Percentiles rank a stretch among this genome's conserved stretches.
Conservation (phyloP, 805 yeast genomes). For the Kuraishia ogatae region DNA sequence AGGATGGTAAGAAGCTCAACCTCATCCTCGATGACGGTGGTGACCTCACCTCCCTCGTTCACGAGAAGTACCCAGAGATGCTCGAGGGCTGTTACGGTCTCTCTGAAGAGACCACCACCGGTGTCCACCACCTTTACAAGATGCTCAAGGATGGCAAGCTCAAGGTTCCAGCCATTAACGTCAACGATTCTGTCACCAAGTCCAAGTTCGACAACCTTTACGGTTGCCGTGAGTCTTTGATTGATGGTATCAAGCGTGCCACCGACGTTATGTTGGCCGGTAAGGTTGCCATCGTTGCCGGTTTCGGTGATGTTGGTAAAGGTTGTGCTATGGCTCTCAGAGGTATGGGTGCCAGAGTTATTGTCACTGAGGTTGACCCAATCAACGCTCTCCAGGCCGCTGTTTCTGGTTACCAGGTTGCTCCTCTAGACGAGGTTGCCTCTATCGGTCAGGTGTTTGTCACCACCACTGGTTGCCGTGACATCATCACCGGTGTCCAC, state of each 20-base stretch:
- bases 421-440: constrained; percentile 91
- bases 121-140: constrained; percentile 98
- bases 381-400: constrained; percentile 99
- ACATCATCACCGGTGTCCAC: constrained; percentile 85
- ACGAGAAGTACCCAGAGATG: constrained; percentile 97
- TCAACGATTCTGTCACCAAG: constrained; percentile 97
- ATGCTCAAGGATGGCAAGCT: constrained; percentile 81
- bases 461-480: constrained; percentile 99
- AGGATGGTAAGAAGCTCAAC: constrained; percentile 91
- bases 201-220: constrained; percentile 98
- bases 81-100: constrained; percentile 91
- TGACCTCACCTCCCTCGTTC: constrained; percentile 93
- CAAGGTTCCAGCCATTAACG: constrained; percentile 99
- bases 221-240: constrained; percentile 98
- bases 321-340: constrained; percentile 99
- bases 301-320: constrained; percentile 99
- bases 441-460: constrained; percentile 93
- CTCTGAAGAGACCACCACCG: constrained; percentile 99
- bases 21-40: constrained; percentile 99
- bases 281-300: constrained; percentile 97
- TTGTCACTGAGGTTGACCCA: constrained; percentile 96
- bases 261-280: constrained; percentile 99
- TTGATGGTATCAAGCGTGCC: constrained; percentile 98
- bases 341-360: constrained; percentile 99
- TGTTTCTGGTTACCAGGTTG: constrained; percentile 96